Percentiles rank a stretch among this genome's conserved stretches.
phyloP scores from a whole-genome alignment of 495 filamentous ascomycete genomes.

The Barbatosphaeria neglecta region DNA sequence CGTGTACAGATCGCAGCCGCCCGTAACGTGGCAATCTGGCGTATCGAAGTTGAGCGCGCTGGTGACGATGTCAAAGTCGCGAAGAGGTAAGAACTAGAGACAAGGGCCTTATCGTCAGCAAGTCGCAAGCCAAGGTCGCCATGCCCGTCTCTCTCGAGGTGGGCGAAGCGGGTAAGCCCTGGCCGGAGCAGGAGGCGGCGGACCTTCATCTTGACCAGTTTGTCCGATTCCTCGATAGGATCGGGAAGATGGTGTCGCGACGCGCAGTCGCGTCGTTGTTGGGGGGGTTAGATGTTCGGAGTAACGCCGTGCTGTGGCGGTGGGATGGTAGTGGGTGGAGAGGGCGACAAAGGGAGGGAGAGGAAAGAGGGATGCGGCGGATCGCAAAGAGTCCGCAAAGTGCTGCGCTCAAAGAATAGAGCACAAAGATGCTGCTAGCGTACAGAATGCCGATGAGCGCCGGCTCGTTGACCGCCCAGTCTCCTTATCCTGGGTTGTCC shows the following conservation, averaged over 20 bases:
- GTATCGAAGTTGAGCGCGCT: slow-evolving; percentile 90
- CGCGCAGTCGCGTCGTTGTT: no score
- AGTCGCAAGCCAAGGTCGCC: not conserved
- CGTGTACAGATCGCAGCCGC: slow-evolving; percentile 91
- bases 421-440: no score
- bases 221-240: no score
- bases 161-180: no score
- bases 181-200: not conserved
- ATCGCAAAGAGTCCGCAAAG: no score
- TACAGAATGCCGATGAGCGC: no score
- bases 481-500: no score
- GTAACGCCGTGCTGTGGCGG: not conserved
- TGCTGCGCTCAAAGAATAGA: not conserved
- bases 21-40: slow-evolving; percentile 74
- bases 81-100: slow-evolving; percentile 75
- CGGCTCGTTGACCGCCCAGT: no score
- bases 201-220: slow-evolving; percentile 5
- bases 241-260: no score
- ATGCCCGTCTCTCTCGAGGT: not conserved
- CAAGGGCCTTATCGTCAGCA: not conserved
- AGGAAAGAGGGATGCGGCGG: not conserved
- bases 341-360: not conserved
- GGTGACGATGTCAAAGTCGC: slow-evolving; percentile 76
- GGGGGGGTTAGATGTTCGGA: not conserved
- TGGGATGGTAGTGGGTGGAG: not conserved